Evolutionary conservation across 495 filamentous ascomycete species (phyloP).

Genomic region (Daldinia concentrica): DNA sequence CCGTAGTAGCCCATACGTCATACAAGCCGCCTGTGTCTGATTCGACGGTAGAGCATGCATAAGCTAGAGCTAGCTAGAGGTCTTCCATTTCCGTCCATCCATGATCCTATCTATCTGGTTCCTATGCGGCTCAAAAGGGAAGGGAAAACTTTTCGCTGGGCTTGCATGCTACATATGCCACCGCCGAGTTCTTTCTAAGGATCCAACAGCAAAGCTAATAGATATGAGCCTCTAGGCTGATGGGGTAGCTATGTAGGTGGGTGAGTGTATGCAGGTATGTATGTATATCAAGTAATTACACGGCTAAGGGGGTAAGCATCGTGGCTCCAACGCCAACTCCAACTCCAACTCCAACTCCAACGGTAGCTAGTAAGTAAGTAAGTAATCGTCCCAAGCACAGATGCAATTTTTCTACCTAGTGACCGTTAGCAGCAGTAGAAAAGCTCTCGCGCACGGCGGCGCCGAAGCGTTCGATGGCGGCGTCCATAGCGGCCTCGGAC

Average conservation of each 20-base stretch:
- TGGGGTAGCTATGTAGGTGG: background rate
- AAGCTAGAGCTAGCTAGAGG: background rate
- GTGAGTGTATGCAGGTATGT: background rate
- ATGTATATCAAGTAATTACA: background rate
- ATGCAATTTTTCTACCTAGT: background rate
- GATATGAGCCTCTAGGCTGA: no score
- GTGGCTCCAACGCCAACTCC: no score
- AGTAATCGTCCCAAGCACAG: no score
- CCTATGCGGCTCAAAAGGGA: background rate
- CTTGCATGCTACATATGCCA: background rate
- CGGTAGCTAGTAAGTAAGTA: background rate
- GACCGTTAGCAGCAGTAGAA: background rate
- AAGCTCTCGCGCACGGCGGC: constrained; percentile 74
- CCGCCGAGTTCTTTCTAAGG: background rate
- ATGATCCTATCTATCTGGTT: background rate
- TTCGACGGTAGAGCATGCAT: background rate
- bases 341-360: background rate
- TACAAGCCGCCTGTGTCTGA: background rate
- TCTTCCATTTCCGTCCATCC: background rate
- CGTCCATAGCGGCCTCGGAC: constrained; percentile 74
- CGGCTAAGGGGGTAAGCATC: background rate
- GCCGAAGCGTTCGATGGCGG: constrained; percentile 81
- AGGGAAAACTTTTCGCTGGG: background rate
- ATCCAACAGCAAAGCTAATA: no score
- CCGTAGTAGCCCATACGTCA: background rate